Evolutionary conservation across 192 early-diverging fungal genomes (phyloP).

Genomic region (Coemansia aciculifera): DNA sequence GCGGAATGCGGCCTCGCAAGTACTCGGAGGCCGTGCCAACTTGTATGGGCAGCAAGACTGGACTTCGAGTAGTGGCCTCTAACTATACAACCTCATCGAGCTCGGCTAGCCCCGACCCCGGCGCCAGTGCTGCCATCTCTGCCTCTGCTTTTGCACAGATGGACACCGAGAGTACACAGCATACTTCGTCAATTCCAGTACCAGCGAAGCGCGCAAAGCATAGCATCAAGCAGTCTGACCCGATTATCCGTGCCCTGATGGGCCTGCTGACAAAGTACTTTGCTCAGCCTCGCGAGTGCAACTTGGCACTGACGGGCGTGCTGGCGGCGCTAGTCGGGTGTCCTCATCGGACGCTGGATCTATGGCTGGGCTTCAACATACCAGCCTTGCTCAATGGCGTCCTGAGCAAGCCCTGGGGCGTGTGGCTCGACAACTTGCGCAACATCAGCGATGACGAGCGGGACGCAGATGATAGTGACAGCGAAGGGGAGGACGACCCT

Average conservation of each 20-base stretch:
- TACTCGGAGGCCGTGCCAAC: slow-evolving; percentile 45
- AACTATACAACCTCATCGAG: background rate
- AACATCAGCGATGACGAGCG: slow-evolving; percentile 35
- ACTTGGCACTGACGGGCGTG: slow-evolving; percentile 89
- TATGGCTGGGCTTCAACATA: slow-evolving; percentile 65
- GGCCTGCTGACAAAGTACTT: slow-evolving; percentile 76
- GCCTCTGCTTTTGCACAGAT: background rate
- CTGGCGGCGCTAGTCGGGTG: slow-evolving; percentile 80
- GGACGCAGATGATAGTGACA: slow-evolving; percentile 26
- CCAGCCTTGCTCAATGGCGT: slow-evolving; percentile 40
- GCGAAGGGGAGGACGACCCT: slow-evolving; percentile 46
- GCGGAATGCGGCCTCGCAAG: slow-evolving; percentile 47
- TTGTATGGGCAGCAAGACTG: background rate
- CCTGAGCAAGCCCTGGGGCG: slow-evolving; percentile 46
- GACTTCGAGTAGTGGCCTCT: background rate
- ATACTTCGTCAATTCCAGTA: background rate
- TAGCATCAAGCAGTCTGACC: slow-evolving; percentile 61
- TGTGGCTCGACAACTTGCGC: slow-evolving; percentile 54
- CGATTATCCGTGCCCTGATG: slow-evolving; percentile 68
- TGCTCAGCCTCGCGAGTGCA: slow-evolving; percentile 82
- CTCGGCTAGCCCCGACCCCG: background rate
- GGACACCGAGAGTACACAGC: background rate
- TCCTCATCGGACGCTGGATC: slow-evolving; percentile 67
- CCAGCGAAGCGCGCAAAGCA: slow-evolving; percentile 23
- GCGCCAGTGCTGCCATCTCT: background rate